Conservation (phyloP, 1,139 yeast species). For the Yamadazyma oceani region DNA sequence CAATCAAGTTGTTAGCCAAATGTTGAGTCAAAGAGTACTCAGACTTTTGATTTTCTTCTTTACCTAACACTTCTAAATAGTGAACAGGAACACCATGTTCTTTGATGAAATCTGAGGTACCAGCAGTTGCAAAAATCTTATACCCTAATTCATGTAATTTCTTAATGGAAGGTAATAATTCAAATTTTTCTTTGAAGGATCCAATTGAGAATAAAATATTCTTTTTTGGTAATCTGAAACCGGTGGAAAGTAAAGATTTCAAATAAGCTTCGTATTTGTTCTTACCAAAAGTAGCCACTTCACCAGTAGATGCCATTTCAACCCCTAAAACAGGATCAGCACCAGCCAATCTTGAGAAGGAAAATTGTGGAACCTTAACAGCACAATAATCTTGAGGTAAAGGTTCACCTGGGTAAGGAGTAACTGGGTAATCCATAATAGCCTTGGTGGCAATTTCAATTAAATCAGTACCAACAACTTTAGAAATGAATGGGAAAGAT, state of each 20-base stretch:
- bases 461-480: conserved; percentile 95
- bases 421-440: conserved; percentile 82
- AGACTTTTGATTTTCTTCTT: conserved; percentile 76
- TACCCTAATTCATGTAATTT: conserved; percentile 82
- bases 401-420: conserved; percentile 86
- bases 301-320: conserved; percentile 99
- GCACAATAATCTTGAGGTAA: conserved; percentile 95
- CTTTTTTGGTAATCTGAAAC: conserved; percentile 93
- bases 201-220: conserved; percentile 93
- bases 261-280: conserved; percentile 96
- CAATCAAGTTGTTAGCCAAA: conserved; percentile 94
- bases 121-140: conserved; percentile 95
- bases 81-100: conserved; percentile 94
- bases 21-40: conserved; percentile 96
- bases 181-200: conserved; percentile 95
- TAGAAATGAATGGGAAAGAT: conserved; percentile 97
- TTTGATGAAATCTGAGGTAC: conserved; percentile 97
- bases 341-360: conserved; percentile 96
- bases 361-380: conserved; percentile 96
- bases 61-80: conserved; percentile 83
- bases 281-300: conserved; percentile 95
- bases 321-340: conserved; percentile 99
- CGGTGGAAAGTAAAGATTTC: conserved; percentile 92
- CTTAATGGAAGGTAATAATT: conserved; percentile 83
- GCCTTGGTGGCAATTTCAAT: conserved; percentile 98